phyloP scores from a whole-genome alignment of 2,329 filamentous ascomycete species.

The Colletotrichum horii region DNA sequence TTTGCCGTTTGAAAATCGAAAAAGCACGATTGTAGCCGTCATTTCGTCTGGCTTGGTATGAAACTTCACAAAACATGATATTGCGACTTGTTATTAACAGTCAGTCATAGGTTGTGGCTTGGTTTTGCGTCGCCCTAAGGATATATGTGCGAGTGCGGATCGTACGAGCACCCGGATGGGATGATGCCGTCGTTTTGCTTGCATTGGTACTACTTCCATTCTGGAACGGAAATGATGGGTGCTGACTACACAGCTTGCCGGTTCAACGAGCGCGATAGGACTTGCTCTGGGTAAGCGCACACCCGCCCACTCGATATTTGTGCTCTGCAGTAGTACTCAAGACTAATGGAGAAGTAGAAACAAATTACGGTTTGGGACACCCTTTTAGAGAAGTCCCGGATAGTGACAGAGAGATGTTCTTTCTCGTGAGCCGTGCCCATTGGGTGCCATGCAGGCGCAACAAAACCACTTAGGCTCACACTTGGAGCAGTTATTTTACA shows the following conservation, averaged over 20 bases:
- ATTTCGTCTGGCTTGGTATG: background rate
- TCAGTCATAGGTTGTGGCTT: background rate
- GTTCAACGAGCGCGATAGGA: background rate
- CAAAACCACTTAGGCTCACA: background rate
- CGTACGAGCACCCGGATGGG: background rate
- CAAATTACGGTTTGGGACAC: slow-evolving; percentile 1
- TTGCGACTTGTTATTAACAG: background rate
- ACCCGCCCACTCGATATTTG: background rate
- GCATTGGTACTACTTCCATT: background rate
- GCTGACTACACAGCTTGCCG: background rate
- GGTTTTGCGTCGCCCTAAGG: slow-evolving; percentile 3
- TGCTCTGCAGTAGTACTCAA: background rate
- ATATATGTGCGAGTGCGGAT: background rate
- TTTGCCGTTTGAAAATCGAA: background rate
- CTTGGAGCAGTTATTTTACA: background rate
- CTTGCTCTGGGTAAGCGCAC: background rate
- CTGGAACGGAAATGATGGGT: fast-evolving
- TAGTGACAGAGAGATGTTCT: slow-evolving; percentile 5
- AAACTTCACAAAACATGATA: fast-evolving
- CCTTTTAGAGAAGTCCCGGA: background rate
- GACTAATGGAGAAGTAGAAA: background rate
- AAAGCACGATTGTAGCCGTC: background rate
- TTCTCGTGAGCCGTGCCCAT: background rate
- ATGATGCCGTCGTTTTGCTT: background rate
- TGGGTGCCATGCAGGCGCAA: background rate